Base-by-base conservation (phyloP, 805 yeast species). In the Saccharomycopsis javanensis region DNA sequence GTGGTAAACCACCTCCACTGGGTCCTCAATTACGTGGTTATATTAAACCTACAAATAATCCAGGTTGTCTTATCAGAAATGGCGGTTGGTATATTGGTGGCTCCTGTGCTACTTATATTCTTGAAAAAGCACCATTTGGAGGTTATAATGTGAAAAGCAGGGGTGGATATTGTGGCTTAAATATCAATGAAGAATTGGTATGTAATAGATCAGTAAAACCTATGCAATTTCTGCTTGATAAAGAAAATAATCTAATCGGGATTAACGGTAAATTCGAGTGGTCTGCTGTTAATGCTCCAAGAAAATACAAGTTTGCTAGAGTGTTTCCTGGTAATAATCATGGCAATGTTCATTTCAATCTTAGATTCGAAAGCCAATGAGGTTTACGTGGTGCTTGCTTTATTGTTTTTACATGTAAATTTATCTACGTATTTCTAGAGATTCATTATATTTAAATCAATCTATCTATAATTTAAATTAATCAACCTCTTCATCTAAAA, bases 81-180 rank as follows among this genome's bases (percentile, higher is more conserved):
- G 99, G 99, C 3, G 79, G 81, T 62, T 91, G 96, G 94, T 88
- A 85, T 71, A 67, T 78, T 4, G 68, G 72, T 45, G 97, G 97
- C 1, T 81, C 94, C 0, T 92, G 97, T 69, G 98, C 97, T 4
- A 81, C 85, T 4, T 91, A 76, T 71, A 75, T 75, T 27, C 64
- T 86, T 27, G 65, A 69, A 33, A 76, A 81, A 55, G 80, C 85
- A 33, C 78, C 79, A 34, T 81, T 81, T 69, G 94, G 94, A 2
- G 94, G 94, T n/a, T 79, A 80, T 64, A 78, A 81, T 57, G 66
- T 91, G 50, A 76, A 76, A 59, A 79, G 94, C 1, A 80, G 88
- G 42, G 81, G 79, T 64, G 97, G 97, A 0, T 79, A 74, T 60
- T 91, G 97, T 72, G 84, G 82, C 1, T 61, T 83, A 2, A 59